phyloP scores from a whole-genome alignment of 805 yeast genomes.

The Saturnispora diversa region DNA sequence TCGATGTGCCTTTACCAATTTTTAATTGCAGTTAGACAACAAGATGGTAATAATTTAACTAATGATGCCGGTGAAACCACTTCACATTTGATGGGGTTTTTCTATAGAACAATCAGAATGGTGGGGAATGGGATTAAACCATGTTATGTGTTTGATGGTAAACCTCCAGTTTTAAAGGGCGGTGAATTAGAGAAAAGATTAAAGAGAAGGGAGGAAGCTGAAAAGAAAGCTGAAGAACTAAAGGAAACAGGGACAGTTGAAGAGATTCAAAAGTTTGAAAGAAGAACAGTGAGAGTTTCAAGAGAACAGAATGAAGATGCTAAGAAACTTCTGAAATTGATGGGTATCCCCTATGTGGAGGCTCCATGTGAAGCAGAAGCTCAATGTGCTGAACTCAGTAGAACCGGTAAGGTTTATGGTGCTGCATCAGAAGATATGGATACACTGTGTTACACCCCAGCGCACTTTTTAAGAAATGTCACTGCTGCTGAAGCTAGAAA shows the following conservation, averaged over 20 bases:
- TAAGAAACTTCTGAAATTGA: constrained; percentile 62
- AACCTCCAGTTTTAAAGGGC: constrained; percentile 89
- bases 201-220: constrained; percentile 75
- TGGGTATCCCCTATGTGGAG: constrained; percentile 92
- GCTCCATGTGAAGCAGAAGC: constrained; percentile 99
- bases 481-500: constrained; percentile 93
- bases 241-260: constrained; percentile 76
- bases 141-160: constrained; percentile 94
- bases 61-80: constrained; percentile 87
- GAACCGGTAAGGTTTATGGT: constrained; percentile 85
- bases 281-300: constrained; percentile 84
- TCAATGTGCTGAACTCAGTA: constrained; percentile 91
- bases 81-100: constrained; percentile 93
- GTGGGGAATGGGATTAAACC: constrained; percentile 94
- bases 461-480: constrained; percentile 74
- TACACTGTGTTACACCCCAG: constrained; percentile 86
- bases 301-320: constrained; percentile 93
- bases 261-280: constrained; percentile 67
- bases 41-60: constrained; percentile 89
- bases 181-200: constrained; percentile 87
- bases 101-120: constrained; percentile 84
- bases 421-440: constrained; percentile 99
- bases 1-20: constrained; percentile 97
- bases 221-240: constrained; percentile 60
- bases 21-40: constrained; percentile 91